These are phyloP conservation scores for Drechslera avenae DNA, from an alignment of 2,329 filamentous ascomycete species.

Conservation along the genomic window DNA sequence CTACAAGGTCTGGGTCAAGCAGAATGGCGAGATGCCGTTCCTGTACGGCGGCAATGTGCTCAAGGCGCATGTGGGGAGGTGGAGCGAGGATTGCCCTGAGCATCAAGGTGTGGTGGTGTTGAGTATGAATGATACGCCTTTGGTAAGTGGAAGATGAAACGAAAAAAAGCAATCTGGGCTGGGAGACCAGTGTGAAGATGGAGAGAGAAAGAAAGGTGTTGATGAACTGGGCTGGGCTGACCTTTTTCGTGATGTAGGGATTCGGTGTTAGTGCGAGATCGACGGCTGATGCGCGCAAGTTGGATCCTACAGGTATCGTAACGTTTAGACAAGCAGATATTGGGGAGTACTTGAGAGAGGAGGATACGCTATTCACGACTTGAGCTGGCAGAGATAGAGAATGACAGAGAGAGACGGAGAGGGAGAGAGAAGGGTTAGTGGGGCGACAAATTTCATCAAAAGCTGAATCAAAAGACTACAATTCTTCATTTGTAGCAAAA, in stretches of 20 bases:
- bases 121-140: constrained; percentile 86
- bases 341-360: constrained; percentile 91
- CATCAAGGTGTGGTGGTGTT: constrained; percentile 90
- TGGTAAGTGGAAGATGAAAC: too few relatives aligned
- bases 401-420: too few relatives aligned
- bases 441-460: too few relatives aligned
- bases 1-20: constrained; percentile 97
- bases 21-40: constrained; percentile 97
- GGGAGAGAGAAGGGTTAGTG: too few relatives aligned
- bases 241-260: constrained; percentile 61
- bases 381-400: constrained; percentile 19
- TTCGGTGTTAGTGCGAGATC: constrained; percentile 92
- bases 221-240: constrained; percentile 10
- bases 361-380: constrained; percentile 68
- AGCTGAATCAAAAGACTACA: too few relatives aligned
- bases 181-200: background rate
- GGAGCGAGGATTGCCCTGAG: constrained; percentile 90
- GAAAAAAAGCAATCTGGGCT: too few relatives aligned
- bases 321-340: constrained; percentile 92
- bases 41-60: constrained; percentile 91
- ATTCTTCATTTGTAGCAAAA: too few relatives aligned
- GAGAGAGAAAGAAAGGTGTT: background rate
- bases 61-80: constrained; percentile 80
- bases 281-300: constrained; percentile 77
- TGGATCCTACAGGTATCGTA: constrained; percentile 89